A percentile compares a stretch with the other conserved stretches of the same genome.
Evolutionary conservation across 139 green algal genomes (phyloP).

Genomic region (Picochlorum sp.): DNA sequence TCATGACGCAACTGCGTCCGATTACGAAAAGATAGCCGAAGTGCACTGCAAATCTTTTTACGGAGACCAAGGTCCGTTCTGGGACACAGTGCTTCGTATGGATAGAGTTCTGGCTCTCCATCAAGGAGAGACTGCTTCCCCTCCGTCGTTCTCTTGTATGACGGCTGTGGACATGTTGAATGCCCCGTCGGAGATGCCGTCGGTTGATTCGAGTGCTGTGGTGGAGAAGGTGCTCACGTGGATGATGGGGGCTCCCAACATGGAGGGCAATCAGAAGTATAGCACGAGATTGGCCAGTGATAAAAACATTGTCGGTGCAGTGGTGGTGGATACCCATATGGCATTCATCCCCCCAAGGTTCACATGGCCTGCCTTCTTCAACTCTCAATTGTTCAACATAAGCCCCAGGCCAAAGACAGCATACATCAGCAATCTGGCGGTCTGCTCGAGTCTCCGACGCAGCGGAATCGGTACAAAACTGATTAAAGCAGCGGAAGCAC

Average conservation of each 20-base stretch:
- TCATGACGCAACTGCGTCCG: too few relatives aligned
- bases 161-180: too few relatives aligned
- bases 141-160: too few relatives aligned
- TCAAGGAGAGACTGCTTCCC: neutral
- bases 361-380: neutral
- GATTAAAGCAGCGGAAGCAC: conserved; percentile 30
- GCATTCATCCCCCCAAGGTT: conserved; percentile 12
- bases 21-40: neutral
- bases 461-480: conserved; percentile 30
- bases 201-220: neutral
- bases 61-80: neutral
- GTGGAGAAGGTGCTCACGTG: neutral
- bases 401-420: conserved; percentile 13
- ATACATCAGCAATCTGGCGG: conserved; percentile 48
- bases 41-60: conserved; percentile 3
- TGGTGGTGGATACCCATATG: conserved; percentile 14
- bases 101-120: neutral
- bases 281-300: neutral
- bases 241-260: neutral
- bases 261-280: neutral
- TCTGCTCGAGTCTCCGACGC: conserved; percentile 24
- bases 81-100: neutral
- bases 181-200: too few relatives aligned
- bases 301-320: conserved; percentile 9
- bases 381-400: neutral